Percentiles rank a stretch among this genome's conserved stretches.
These are phyloP conservation scores for Pyrenophora tritici-repentis DNA, from an alignment of 2,329 filamentous ascomycete species.

Conservation along the genomic window DNA sequence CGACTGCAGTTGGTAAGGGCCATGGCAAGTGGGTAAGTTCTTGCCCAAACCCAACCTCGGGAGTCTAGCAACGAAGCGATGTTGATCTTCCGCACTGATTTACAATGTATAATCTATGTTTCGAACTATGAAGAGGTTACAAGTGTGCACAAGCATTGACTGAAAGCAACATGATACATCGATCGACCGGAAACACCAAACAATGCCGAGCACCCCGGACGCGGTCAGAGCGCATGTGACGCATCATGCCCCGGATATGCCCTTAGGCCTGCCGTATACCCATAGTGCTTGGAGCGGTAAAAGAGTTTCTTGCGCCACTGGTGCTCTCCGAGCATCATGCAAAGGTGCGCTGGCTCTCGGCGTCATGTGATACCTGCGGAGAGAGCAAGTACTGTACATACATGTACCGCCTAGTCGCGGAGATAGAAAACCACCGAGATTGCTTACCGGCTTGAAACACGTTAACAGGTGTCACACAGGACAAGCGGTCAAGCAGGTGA, in stretches of 20 bases:
- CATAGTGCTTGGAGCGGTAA: neutral
- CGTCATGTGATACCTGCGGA: neutral
- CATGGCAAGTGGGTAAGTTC: slow-evolving; percentile 5
- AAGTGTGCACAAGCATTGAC: neutral
- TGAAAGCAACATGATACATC: neutral
- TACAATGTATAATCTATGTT: no score
- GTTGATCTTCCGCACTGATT: slow-evolving; percentile 4
- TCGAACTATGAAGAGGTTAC: neutral
- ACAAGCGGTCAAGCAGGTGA: slow-evolving; percentile 10
- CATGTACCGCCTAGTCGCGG: slow-evolving; percentile 7
- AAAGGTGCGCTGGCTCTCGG: slow-evolving; percentile 1
- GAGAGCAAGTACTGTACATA: neutral
- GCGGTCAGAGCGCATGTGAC: slow-evolving; percentile 5
- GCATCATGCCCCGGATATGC: neutral
- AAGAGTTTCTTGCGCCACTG: neutral
- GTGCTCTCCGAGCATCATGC: slow-evolving; percentile 5
- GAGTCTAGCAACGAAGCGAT: slow-evolving; percentile 8
- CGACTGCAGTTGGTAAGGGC: slow-evolving; percentile 2
- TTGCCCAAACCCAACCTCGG: slow-evolving; percentile 7
- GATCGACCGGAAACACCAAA: neutral
- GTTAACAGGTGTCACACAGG: slow-evolving; percentile 1
- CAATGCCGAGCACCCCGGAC: neutral
- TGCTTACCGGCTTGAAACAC: slow-evolving; percentile 16
- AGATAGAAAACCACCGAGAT: neutral
- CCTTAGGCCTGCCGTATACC: neutral